Evolutionary conservation across 495 filamentous ascomycete genomes (phyloP), one percentile per base, ranked within the genome.

Genomic region (Pseudoneurospora amorphoporcata): DNA sequence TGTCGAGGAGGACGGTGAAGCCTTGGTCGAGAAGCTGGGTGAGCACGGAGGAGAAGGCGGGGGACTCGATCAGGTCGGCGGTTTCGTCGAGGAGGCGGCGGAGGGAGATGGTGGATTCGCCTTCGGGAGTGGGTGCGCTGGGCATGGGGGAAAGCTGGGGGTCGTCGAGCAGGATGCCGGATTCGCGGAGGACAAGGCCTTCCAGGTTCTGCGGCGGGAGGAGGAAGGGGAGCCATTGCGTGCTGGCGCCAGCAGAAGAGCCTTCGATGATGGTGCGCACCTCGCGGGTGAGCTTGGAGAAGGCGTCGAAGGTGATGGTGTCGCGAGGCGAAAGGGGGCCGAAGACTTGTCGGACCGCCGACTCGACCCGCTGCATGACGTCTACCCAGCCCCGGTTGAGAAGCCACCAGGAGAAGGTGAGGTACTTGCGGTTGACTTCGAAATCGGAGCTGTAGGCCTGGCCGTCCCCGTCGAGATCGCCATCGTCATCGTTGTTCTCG

Each of bases 381-480:
- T 91, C 86, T 72, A 89, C 90, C 90, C 93, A 97, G 71, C 95
- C 95, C 43, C 90, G 89, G 82, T 98, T 93, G 53, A 99, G 86
- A 32, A 99, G 84, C 95, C 95, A 98, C 96, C 96, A 99, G 78
- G 92, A 95, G 81, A 98, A 97, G 69, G 93, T 94, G 42, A 99
- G 87, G 79, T 98, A 99, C 75, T 91, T 90, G 72, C 93, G 86
- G 81, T 99, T 98, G 43, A 94, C 95, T 76, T 97, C 94, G 75
- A 95, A 95, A 80, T 98, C 95, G 76, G 90, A 92, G 6, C 94
- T 93, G 79, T 96, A 92, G 8, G 91, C 89, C 74, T 92, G 90
- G 43, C 92, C 91, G 12, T 88, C 83, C 73, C 91, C 88, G 74
- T 92, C 92, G 77, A 96, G 92, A 76, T 96, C 94, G 74, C 91